phyloP scores from a whole-genome alignment of 345 rosid genomes.

The Barbarea vulgaris region DNA sequence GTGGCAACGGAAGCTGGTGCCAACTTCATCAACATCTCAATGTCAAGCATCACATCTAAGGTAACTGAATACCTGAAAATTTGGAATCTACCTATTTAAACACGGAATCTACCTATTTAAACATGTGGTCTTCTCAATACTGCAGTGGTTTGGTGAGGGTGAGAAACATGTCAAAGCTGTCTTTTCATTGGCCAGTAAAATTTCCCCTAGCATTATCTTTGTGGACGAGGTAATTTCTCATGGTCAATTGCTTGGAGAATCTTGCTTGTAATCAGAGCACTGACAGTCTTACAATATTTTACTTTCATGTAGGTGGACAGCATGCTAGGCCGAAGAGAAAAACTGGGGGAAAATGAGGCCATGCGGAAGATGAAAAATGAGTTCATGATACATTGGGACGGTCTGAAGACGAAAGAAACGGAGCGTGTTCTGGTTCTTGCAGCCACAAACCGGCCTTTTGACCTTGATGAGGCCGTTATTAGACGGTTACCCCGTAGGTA shows the following conservation, averaged over 20 bases:
- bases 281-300: background rate
- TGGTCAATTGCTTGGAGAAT: slow-evolving; percentile 12
- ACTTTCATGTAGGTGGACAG: slow-evolving; percentile 73
- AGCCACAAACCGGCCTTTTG: slow-evolving; percentile 94
- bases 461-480: slow-evolving; percentile 97
- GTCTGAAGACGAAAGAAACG: slow-evolving; percentile 74
- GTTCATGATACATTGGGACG: slow-evolving; percentile 98
- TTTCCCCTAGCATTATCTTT: slow-evolving; percentile 85
- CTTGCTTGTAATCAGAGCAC: slow-evolving; percentile 2
- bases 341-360: slow-evolving; percentile 86
- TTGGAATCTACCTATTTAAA: background rate
- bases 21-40: slow-evolving; percentile 82
- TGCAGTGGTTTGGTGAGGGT: slow-evolving; percentile 98
- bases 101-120: background rate
- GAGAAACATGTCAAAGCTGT: slow-evolving; percentile 94
- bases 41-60: slow-evolving; percentile 94
- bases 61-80: slow-evolving; percentile 40
- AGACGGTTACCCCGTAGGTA: slow-evolving; percentile 89
- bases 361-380: slow-evolving; percentile 95
- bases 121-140: slow-evolving; percentile 10
- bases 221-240: slow-evolving; percentile 74
- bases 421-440: slow-evolving; percentile 92
- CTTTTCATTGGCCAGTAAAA: slow-evolving; percentile 87
- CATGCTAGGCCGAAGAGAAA: slow-evolving; percentile 92
- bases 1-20: slow-evolving; percentile 99